Evolutionary conservation across 805 yeast species (phyloP), one percentile per base, ranked within the genome.

Genomic region (Cyberlindnera suaveolens): DNA sequence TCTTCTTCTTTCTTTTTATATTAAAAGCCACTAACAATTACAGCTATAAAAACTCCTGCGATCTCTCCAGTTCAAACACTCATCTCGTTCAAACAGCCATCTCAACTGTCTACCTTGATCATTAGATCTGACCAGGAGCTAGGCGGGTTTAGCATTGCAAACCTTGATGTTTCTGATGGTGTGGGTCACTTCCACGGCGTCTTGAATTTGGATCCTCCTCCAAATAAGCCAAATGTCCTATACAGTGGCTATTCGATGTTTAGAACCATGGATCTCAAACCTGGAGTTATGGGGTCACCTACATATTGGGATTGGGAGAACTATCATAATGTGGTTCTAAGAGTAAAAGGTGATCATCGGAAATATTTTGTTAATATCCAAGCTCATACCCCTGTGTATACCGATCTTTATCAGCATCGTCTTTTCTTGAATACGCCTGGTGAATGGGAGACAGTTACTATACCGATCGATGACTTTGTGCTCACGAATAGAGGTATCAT

Each of bases 391-490:
- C 82, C 90, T 29, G 74, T 83, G 46, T 74, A 79, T 7, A 82
- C 91, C 2, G 95, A 87, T 62, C 66, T 87, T 49, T 87, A 78
- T 63, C 96, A 87, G 63, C 95, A 87, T 61, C 64, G 96, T 18
- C 67, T 87, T 49, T 87, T 85, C 53, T 64, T 84, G 50, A 76
- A 78, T 51, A 74, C 69, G 34, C 87, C 86, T 5, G 86, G 88
- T 3, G 70, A 78, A 48, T 86, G 95, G 95, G 93, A 87, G 58
- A 82, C 88, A 2, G 88, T 86, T 13, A 76, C 82, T 26, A 79
- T 87, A 30, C 88, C 93, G 36, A 66, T 87, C 40, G 75, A 78
- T 50, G 89, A 83, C 57, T 85, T 87, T 62, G 89, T 87, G 40
- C 71, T 86, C 63, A 87, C 95, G 18, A 85, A 85, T 60, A 79